Conservation (phyloP, 192 early-diverging fungal genomes). For the Coemansia sp. region DNA sequence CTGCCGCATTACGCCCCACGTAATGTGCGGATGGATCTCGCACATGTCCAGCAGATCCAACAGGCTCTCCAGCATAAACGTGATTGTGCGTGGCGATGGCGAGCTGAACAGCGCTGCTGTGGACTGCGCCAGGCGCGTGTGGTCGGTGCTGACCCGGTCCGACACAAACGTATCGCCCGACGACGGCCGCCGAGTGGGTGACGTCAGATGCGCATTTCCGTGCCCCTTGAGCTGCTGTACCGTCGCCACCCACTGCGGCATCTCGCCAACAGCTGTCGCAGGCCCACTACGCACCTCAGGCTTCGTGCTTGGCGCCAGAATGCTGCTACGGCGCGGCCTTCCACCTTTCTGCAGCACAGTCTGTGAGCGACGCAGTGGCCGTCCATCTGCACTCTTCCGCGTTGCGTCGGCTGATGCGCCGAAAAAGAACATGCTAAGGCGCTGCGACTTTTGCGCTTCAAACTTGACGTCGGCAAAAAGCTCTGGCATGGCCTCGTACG, state of each 20-base stretch:
- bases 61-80: conserved; percentile 67
- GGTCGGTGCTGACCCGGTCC: conserved; percentile 33
- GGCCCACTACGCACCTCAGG: conserved; percentile 8
- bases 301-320: conserved; percentile 15
- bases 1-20: conserved; percentile 72
- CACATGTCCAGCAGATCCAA: conserved; percentile 70
- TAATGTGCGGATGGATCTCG: conserved; percentile 73
- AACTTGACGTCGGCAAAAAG: conserved; percentile 56
- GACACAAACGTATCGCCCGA: conserved; percentile 55
- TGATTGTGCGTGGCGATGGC: conserved; percentile 69
- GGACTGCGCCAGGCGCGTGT: conserved; percentile 14
- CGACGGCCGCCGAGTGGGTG: conserved; percentile 27
- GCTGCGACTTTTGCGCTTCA: conserved; percentile 44
- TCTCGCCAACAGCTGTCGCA: conserved; percentile 34
- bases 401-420: conserved; percentile 15
- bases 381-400: conserved; percentile 44
- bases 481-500: conserved; percentile 69
- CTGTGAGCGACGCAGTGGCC: conserved; percentile 50
- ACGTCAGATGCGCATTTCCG: conserved; percentile 2
- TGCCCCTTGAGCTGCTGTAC: conserved; percentile 24
- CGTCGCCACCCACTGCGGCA: conserved; percentile 36
- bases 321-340: conserved; percentile 38
- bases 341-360: conserved; percentile 27
- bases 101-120: conserved; percentile 24
- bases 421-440: conserved; percentile 54